phyloP scores from a whole-genome alignment of 805 yeast genomes.

The Saccharomycopsis malanga region DNA sequence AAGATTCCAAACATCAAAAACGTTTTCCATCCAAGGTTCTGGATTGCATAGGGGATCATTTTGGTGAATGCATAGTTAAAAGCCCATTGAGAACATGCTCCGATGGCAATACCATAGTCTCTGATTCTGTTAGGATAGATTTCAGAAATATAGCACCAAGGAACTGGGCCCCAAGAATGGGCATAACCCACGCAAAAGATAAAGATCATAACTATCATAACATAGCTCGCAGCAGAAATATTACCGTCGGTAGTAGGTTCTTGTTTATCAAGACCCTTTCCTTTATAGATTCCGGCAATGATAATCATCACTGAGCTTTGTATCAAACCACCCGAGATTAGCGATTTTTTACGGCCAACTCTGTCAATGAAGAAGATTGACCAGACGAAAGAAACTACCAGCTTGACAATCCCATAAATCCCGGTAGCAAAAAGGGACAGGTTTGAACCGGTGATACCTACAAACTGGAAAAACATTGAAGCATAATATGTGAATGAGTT shows the following conservation, averaged over 20 bases:
- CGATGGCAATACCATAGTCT: conserved; percentile 36
- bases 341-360: conserved; percentile 39
- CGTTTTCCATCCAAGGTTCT: conserved; percentile 37
- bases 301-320: conserved; percentile 42
- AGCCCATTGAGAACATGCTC: conserved; percentile 42
- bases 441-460: conserved; percentile 40
- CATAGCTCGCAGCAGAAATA: conserved; percentile 32
- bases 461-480: conserved; percentile 42
- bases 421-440: conserved; percentile 46
- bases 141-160: conserved; percentile 42
- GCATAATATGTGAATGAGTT: conserved; percentile 47
- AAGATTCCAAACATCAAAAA: conserved; percentile 36
- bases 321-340: conserved; percentile 32
- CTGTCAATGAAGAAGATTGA: conserved; percentile 39
- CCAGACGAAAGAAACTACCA: conserved; percentile 39
- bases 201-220: conserved; percentile 41
- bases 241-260: conserved; percentile 27
- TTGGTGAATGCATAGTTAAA: conserved; percentile 44
- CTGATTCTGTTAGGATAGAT: conserved; percentile 38
- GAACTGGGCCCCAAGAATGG: conserved; percentile 39
- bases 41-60: conserved; percentile 38
- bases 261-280: not conserved
- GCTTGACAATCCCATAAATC: conserved; percentile 44
- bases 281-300: conserved; percentile 35
- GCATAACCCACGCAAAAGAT: conserved; percentile 42